Conservation (phyloP, 2,329 filamentous ascomycete genomes). For the Trichophaea hybrida region DNA sequence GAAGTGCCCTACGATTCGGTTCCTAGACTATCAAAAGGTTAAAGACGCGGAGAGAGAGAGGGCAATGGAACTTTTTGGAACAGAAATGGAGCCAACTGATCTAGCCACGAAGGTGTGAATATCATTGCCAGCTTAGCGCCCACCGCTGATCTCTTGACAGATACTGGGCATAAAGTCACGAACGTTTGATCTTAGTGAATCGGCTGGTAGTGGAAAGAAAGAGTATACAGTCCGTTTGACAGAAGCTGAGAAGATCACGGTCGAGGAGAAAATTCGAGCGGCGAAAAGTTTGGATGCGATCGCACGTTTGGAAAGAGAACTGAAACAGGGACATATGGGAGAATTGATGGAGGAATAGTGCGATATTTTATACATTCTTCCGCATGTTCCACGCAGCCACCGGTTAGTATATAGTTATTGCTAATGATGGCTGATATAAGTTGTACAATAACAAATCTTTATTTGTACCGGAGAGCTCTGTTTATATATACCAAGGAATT, state of each 20-base stretch:
- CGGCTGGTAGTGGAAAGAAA: constrained; percentile 39
- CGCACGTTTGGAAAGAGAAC: constrained; percentile 72
- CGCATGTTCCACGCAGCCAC: too few relatives aligned
- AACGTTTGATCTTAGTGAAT: constrained; percentile 46
- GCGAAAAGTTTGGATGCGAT: constrained; percentile 86
- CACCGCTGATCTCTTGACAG: constrained; percentile 30
- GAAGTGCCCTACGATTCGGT: constrained; percentile 69
- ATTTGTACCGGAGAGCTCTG: too few relatives aligned
- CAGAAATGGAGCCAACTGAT: constrained; percentile 58
- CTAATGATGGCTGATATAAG: too few relatives aligned
- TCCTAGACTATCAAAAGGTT: constrained; percentile 85
- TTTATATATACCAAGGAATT: too few relatives aligned
- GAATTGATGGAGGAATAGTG: constrained; percentile 47
- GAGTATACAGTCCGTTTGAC: constrained; percentile 71
- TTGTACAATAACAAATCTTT: too few relatives aligned
- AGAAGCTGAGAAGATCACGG: constrained; percentile 68
- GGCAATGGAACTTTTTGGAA: constrained; percentile 72
- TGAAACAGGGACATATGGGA: constrained; percentile 72
- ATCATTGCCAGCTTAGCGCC: neutral
- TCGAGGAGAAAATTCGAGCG: constrained; percentile 76
- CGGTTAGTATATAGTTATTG: too few relatives aligned
- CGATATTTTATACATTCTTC: neutral
- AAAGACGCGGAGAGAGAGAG: constrained; percentile 67
- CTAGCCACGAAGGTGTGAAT: constrained; percentile 53
- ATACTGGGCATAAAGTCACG: constrained; percentile 76